phyloP scores from a whole-genome alignment of 2,329 filamentous ascomycete genomes.

The Fusarium dlaminii region DNA sequence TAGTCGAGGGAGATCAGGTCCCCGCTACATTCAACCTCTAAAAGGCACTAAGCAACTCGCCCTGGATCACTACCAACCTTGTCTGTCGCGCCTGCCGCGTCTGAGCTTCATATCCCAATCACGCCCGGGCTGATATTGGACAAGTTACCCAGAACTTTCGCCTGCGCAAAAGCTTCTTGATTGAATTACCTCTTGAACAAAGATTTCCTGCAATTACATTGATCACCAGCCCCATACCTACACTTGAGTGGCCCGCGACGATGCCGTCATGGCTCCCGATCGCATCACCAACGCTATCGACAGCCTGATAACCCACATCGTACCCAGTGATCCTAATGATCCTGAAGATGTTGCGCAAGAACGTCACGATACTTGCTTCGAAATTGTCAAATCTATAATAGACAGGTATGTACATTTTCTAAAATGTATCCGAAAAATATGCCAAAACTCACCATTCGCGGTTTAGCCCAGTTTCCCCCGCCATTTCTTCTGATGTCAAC shows the following conservation, averaged over 20 bases:
- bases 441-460: neutral
- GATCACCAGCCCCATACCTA: neutral
- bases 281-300: slow-evolving; percentile 83
- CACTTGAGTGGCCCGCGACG: slow-evolving; percentile 44
- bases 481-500: slow-evolving; percentile 78
- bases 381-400: slow-evolving; percentile 61
- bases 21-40: slow-evolving; percentile 30
- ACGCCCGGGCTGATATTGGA: slow-evolving; percentile 5
- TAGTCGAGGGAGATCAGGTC: neutral
- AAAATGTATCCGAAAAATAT: neutral
- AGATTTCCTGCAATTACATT: neutral
- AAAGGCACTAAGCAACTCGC: slow-evolving; percentile 24
- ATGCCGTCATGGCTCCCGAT: slow-evolving; percentile 67
- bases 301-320: slow-evolving; percentile 78
- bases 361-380: slow-evolving; percentile 71
- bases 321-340: slow-evolving; percentile 72
- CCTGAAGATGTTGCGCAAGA: slow-evolving; percentile 74
- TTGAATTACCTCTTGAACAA: neutral
- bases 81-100: slow-evolving; percentile 45
- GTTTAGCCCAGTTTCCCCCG: slow-evolving; percentile 59
- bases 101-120: slow-evolving; percentile 14
- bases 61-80: slow-evolving; percentile 30
- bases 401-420: slow-evolving; percentile 53
- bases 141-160: neutral
- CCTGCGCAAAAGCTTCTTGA: neutral